These are phyloP conservation scores for Codiaeum variegatum DNA, from an alignment of 441 rosid genomes.

Conservation along the genomic window DNA sequence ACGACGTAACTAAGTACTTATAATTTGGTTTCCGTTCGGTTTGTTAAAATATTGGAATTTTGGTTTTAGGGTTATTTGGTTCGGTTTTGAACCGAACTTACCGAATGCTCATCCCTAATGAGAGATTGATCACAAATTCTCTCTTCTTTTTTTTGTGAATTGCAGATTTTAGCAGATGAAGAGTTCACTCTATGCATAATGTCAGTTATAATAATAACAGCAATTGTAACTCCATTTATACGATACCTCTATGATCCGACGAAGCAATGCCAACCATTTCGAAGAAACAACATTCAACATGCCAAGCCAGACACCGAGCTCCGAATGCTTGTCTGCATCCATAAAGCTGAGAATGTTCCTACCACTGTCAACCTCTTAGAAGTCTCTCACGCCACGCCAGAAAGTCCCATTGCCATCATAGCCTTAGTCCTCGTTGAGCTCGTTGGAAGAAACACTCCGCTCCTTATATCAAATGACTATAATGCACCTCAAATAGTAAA, in stretches of 20 bases:
- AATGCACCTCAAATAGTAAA: neutral
- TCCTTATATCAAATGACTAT: constrained; percentile 36
- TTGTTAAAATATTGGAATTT: too few relatives aligned
- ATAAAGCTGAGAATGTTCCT: constrained; percentile 38
- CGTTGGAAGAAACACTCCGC: constrained; percentile 47
- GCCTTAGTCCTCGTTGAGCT: constrained; percentile 46
- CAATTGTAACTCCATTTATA: constrained; percentile 29
- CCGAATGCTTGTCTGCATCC: constrained; percentile 44
- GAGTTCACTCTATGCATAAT: constrained; percentile 24
- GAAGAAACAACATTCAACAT: constrained; percentile 31
- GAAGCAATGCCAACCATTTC: constrained; percentile 19
- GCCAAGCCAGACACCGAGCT: constrained; percentile 29
- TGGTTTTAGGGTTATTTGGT: too few relatives aligned
- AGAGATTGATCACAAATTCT: too few relatives aligned
- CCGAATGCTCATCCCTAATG: too few relatives aligned
- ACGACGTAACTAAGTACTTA: neutral
- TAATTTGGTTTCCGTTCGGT: too few relatives aligned
- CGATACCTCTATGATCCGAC: constrained; percentile 33
- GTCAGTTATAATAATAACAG: constrained; percentile 28
- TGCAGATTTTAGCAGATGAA: constrained; percentile 25
- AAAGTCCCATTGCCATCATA: constrained; percentile 34
- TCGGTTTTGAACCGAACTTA: too few relatives aligned
- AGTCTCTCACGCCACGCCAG: constrained; percentile 32
- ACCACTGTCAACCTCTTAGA: constrained; percentile 47
- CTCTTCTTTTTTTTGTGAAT: too few relatives aligned